Conservation (phyloP, 78 protist genomes). For the Emiliania huxleyi region DNA sequence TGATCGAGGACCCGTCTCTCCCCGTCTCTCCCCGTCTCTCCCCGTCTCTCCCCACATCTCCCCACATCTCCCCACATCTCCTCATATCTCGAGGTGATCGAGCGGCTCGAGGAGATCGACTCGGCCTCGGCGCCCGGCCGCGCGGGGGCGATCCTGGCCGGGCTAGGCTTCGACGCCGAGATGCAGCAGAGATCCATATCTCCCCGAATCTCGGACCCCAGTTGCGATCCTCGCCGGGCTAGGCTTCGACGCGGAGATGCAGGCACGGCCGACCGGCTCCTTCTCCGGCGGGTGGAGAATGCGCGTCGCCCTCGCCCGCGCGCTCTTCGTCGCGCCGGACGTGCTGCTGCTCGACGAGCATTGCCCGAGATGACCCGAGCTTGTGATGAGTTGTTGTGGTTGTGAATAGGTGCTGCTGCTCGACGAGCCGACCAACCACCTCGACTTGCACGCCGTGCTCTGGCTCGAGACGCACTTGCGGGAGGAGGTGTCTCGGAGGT, state of each 20-base stretch:
- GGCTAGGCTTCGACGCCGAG: conserved; percentile 78
- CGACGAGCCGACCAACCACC: conserved; percentile 96
- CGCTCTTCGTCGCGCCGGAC: conserved; percentile 79
- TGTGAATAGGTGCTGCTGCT: too few species aligned
- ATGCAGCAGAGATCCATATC: too few species aligned
- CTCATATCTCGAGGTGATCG: conserved; percentile 62
- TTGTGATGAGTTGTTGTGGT: too few species aligned
- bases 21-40: too few species aligned
- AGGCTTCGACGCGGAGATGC: conserved; percentile 73
- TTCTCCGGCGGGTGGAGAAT: conserved; percentile 86
- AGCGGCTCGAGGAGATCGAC: conserved; percentile 72
- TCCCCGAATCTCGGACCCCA: too few species aligned
- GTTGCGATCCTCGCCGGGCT: conserved; percentile 83
- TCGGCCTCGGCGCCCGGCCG: conserved; percentile 67
- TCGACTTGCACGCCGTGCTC: conserved; percentile 85
- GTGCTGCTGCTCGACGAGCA: conserved; percentile 88
- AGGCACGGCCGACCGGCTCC: background rate
- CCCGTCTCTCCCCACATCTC: too few species aligned
- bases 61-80: too few species aligned
- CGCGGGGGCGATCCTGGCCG: conserved; percentile 74
- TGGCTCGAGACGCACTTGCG: conserved; percentile 86
- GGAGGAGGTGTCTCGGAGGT: too few species aligned
- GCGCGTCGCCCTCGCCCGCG: conserved; percentile 85
- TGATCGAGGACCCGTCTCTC: too few species aligned
- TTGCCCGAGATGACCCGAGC: too few species aligned